Evolutionary conservation across 495 filamentous ascomycete species (phyloP).

Genomic region (Chaetomium fimeti): DNA sequence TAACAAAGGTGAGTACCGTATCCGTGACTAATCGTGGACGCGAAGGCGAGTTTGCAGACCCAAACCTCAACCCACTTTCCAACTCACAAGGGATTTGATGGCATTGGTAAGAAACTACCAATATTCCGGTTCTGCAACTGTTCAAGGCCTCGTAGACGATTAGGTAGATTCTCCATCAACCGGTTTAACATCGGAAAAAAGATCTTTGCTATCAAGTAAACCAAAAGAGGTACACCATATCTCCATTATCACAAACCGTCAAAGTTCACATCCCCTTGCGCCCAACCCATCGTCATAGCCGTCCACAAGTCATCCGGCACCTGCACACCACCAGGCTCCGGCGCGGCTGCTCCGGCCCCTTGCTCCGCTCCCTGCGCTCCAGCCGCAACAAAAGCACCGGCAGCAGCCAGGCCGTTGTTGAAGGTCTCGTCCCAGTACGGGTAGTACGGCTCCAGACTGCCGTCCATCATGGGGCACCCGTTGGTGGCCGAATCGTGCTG

Average conservation of each 20-base stretch:
- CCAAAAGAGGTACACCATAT: not conserved
- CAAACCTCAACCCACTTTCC: no score
- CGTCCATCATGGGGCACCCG: conserved; percentile 49
- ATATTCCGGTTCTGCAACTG: no score
- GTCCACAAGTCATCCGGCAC: conserved; percentile 27
- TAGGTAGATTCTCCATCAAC: no score
- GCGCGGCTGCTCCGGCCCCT: not conserved
- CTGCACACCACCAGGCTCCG: not conserved
- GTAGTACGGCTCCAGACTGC: conserved; percentile 43
- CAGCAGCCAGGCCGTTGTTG: conserved; percentile 1
- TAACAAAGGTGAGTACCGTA: not conserved
- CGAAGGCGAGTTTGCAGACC: no score
- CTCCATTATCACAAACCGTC: not conserved
- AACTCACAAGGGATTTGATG: no score
- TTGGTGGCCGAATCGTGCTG: conserved; percentile 16
- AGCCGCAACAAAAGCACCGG: not conserved
- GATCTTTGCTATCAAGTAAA: not conserved
- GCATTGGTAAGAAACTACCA: no score
- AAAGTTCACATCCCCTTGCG: conserved; percentile 12
- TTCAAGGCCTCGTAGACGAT: no score
- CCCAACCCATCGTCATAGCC: conserved; percentile 29
- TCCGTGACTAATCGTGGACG: no score
- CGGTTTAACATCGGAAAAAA: not conserved
- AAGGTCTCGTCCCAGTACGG: conserved; percentile 44
- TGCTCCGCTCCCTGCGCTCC: not conserved